A percentile compares a stretch with the other conserved stretches of the same genome.
Evolutionary conservation across 768 basidiomycete genomes (phyloP).

Genomic region (Mycena olivaceomarginata): DNA sequence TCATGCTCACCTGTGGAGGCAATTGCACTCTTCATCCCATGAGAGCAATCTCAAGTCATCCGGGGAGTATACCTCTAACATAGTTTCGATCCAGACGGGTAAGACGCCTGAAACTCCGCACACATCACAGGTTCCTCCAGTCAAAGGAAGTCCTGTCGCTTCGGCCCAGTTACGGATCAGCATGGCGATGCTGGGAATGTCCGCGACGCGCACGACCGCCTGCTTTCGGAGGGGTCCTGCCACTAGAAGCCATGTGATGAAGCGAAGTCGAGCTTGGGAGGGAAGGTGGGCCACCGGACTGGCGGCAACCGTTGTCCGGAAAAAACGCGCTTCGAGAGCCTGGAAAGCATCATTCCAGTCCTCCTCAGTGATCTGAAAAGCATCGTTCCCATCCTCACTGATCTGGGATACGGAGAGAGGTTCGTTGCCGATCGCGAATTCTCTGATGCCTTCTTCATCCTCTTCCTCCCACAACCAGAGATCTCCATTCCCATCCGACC

Average conservation of each 20-base stretch:
- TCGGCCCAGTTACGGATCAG: not conserved
- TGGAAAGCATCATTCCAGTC: not conserved
- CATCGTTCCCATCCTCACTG: not conserved
- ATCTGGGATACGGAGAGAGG: no score
- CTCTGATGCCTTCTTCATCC: conserved; percentile 20
- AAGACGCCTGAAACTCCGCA: not conserved
- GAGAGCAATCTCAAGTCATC: no score
- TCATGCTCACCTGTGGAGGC: no score
- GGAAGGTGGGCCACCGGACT: not conserved
- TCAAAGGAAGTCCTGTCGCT: not conserved
- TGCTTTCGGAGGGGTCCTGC: not conserved
- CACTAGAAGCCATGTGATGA: conserved; percentile 21
- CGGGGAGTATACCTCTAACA: not conserved
- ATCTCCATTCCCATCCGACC: not conserved
- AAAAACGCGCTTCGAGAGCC: not conserved
- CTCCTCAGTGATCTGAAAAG: not conserved
- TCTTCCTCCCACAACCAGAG: conserved; percentile 20
- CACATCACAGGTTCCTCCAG: not conserved
- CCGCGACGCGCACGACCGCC: no score
- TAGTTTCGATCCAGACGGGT: not conserved
- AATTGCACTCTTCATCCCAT: no score
- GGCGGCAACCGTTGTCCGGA: not conserved
- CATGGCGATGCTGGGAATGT: no score
- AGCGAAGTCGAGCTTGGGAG: not conserved
- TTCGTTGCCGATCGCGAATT: not conserved